phyloP scores from a whole-genome alignment of 257 asterid genomes.

The Fraxinus excelsior region DNA sequence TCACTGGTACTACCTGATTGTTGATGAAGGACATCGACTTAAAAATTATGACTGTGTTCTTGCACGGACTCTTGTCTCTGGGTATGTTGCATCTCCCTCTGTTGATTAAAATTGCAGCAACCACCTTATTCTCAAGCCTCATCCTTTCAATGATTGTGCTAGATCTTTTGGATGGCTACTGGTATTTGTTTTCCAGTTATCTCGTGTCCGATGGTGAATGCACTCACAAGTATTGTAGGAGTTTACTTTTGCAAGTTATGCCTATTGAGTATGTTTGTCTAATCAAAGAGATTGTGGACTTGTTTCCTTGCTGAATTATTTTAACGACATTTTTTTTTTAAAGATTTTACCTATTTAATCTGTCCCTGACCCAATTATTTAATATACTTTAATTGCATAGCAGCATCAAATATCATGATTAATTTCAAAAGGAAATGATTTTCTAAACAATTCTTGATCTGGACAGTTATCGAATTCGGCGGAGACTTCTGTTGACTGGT shows the following conservation, averaged over 20 bases:
- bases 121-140: background rate
- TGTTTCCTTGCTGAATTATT: slow-evolving; percentile 10
- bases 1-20: slow-evolving; percentile 90
- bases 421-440: slow-evolving; percentile 14
- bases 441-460: slow-evolving; percentile 34
- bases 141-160: background rate
- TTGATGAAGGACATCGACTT: slow-evolving; percentile 97
- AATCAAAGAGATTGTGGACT: background rate
- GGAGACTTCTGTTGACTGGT: slow-evolving; percentile 96
- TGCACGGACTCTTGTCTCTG: slow-evolving; percentile 81
- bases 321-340: slow-evolving; percentile 5
- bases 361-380: slow-evolving; percentile 6
- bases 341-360: background rate
- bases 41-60: slow-evolving; percentile 94
- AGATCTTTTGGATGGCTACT: background rate
- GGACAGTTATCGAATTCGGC: slow-evolving; percentile 81
- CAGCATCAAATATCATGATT: background rate
- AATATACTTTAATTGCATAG: slow-evolving; percentile 15
- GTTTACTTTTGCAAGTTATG: slow-evolving; percentile 1
- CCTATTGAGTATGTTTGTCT: background rate
- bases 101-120: background rate
- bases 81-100: slow-evolving; percentile 46
- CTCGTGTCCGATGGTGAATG: background rate
- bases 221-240: background rate
- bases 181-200: background rate